phyloP scores from a whole-genome alignment of 352 stramenopile genomes.

The Phytopythium oedochilum region DNA sequence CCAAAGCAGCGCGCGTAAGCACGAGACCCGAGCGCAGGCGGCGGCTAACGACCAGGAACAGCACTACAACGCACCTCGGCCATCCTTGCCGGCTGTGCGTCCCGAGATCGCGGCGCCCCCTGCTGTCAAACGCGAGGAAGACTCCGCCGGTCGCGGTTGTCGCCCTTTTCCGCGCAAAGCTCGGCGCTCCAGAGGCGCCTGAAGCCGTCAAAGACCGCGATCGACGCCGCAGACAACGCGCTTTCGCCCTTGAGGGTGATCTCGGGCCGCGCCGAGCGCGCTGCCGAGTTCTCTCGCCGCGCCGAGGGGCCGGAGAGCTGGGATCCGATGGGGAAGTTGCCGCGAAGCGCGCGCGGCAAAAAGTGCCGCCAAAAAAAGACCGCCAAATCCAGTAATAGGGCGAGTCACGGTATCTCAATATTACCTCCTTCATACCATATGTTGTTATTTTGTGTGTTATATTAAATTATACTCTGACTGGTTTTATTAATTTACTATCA shows the following conservation, averaged over 20 bases:
- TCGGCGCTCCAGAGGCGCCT: neutral
- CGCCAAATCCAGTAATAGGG: neutral
- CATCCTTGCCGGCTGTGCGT: slow-evolving; percentile 4
- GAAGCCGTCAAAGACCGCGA: neutral
- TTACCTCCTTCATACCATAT: no score
- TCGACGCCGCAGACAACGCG: neutral
- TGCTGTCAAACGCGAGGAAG: neutral
- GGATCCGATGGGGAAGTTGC: neutral
- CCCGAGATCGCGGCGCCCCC: neutral
- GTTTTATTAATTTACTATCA: no score
- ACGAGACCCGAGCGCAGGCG: neutral
- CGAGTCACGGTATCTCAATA: neutral
- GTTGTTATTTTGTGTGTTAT: no score
- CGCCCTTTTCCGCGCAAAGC: neutral
- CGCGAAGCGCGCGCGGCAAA: slow-evolving; percentile 1
- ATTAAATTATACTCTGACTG: no score
- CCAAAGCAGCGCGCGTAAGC: no score
- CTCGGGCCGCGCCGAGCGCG: no score
- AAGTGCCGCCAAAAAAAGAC: slow-evolving; percentile 5
- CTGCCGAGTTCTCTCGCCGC: no score
- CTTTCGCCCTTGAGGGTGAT: neutral
- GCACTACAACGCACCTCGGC: slow-evolving; percentile 8
- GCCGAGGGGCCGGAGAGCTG: neutral
- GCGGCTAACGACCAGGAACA: no score
- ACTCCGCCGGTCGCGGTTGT: neutral